phyloP scores from a whole-genome alignment of 305 asterid genomes.

The Euphrasia arctica region DNA sequence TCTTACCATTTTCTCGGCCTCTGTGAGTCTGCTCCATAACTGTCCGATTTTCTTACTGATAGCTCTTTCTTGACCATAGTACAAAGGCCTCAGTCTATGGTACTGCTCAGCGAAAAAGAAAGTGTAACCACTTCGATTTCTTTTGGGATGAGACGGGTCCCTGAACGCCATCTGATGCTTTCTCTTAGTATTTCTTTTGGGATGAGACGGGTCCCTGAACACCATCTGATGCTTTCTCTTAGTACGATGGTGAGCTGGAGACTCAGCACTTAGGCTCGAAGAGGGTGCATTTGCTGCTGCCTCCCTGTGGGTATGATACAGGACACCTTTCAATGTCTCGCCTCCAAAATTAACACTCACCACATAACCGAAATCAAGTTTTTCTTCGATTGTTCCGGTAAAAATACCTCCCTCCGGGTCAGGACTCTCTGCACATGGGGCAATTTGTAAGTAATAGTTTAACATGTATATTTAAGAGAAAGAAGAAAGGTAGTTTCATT shows the following conservation, averaged over 20 bases:
- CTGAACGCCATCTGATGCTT: conserved; percentile 42
- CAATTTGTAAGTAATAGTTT: conserved; percentile 4
- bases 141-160: conserved; percentile 76
- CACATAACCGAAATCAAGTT: conserved; percentile 86
- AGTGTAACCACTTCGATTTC: conserved; percentile 81
- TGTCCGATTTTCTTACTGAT: conserved; percentile 78
- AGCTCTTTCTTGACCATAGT: conserved; percentile 85
- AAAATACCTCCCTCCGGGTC: conserved; percentile 58
- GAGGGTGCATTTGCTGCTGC: conserved; percentile 32
- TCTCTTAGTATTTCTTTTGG: conserved; percentile 58
- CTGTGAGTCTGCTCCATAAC: conserved; percentile 71
- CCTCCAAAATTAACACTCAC: conserved; percentile 66
- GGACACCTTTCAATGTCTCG: conserved; percentile 71
- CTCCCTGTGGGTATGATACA: conserved; percentile 56
- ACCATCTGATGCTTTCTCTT: conserved; percentile 50
- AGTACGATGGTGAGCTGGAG: conserved; percentile 28
- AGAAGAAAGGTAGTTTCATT: not conserved
- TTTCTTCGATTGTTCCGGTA: conserved; percentile 82
- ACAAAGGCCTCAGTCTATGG: conserved; percentile 61
- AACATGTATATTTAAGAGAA: not conserved
- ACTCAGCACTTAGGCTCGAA: conserved; percentile 30
- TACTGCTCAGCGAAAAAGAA: conserved; percentile 93
- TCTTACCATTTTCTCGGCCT: conserved; percentile 78
- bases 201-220: conserved; percentile 62
- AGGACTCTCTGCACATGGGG: conserved; percentile 45